These are phyloP conservation scores for Colletotrichum eremochloae DNA, from an alignment of 2,329 filamentous ascomycete genomes.

Conservation along the genomic window DNA sequence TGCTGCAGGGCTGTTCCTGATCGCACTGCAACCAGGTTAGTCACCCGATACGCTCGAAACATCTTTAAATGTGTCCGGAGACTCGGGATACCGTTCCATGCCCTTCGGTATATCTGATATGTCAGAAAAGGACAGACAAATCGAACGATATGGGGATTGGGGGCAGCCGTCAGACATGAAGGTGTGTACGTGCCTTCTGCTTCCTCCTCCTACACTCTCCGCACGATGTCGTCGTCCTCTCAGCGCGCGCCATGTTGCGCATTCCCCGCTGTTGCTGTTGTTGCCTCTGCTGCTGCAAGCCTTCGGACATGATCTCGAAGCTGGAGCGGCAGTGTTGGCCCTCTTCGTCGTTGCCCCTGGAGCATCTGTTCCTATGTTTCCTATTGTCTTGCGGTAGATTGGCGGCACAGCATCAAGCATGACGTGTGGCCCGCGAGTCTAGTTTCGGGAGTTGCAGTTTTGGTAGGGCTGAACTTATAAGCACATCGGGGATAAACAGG, in stretches of 20 bases:
- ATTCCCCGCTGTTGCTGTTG: constrained; percentile 46
- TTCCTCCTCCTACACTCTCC: constrained; percentile 65
- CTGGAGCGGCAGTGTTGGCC: constrained; percentile 11
- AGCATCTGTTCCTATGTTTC: constrained; percentile 17
- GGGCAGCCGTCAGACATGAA: not conserved
- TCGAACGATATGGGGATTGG: not conserved
- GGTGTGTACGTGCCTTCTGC: constrained; percentile 59
- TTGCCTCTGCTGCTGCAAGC: constrained; percentile 49
- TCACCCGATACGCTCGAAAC: not conserved
- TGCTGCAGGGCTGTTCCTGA: constrained; percentile 66
- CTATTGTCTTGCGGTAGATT: not conserved
- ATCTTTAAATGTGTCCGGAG: too few relatives aligned
- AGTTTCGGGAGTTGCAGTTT: not conserved
- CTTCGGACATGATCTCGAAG: constrained; percentile 52
- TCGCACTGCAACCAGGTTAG: constrained; percentile 58
- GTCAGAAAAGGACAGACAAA: not conserved
- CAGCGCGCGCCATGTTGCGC: constrained; percentile 46
- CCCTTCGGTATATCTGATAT: not conserved
- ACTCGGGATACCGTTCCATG: not conserved
- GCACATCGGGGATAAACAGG: constrained; percentile 13
- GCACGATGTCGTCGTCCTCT: constrained; percentile 59
- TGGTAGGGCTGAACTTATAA: constrained; percentile 38
- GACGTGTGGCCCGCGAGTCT: constrained; percentile 19
- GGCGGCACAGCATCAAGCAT: constrained; percentile 10
- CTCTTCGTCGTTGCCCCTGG: constrained; percentile 7